Evolutionary conservation across 805 yeast genomes (phyloP).

Genomic region (Nakazawaea siamensis): DNA sequence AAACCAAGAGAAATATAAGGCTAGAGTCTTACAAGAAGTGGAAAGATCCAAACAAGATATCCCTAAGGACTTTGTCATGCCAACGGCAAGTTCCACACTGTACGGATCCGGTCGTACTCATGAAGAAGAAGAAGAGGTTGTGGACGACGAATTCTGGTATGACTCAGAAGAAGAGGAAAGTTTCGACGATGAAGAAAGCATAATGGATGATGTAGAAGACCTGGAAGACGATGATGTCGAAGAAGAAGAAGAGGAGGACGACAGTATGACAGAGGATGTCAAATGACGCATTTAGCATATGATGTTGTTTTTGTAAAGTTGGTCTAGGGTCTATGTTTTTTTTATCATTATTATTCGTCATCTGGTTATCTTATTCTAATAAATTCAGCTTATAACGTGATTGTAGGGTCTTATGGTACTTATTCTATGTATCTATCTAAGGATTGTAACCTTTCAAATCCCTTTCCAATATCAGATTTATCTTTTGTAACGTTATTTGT

Average conservation of each 20-base stretch:
- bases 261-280: constrained; percentile 8
- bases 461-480: constrained; percentile 5
- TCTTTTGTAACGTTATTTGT: constrained; percentile 16
- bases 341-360: too few relatives aligned
- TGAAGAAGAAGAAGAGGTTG: constrained; percentile 17
- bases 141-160: constrained; percentile 23
- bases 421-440: too few relatives aligned
- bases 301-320: neutral
- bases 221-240: constrained; percentile 19
- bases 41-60: constrained; percentile 78
- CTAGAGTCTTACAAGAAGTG: constrained; percentile 72
- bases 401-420: too few relatives aligned
- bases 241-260: constrained; percentile 8
- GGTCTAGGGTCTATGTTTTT: neutral
- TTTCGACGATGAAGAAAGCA: constrained; percentile 13
- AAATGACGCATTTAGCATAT: constrained; percentile 1
- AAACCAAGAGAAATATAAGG: constrained; percentile 66
- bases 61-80: constrained; percentile 81
- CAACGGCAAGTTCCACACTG: constrained; percentile 50
- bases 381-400: too few relatives aligned
- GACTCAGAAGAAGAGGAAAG: constrained; percentile 24
- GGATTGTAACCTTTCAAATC: constrained; percentile 8
- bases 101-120: constrained; percentile 27
- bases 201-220: constrained; percentile 10
- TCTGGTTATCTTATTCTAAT: too few relatives aligned